Evolutionary conservation across 202 grass and related monocot species (phyloP), one percentile per base, ranked within the genome.

Genomic region (Zoysia matrella): DNA sequence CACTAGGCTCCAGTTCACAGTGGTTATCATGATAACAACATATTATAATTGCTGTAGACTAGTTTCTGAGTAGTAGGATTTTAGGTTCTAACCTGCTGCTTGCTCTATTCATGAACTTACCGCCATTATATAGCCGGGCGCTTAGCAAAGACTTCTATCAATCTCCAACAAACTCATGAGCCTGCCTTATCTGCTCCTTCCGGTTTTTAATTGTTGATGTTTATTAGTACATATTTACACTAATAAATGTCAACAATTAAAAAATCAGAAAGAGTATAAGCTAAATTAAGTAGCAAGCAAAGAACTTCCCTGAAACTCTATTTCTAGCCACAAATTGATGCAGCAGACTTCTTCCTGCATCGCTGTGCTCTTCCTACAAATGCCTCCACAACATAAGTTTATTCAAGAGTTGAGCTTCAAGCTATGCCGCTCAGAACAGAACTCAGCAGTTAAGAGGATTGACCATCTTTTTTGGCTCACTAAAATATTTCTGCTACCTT

Each of bases 1-100:
- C 88, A 36, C 30, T 36, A 36, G 92, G 68, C 7, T 86, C 77
- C 64, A 79, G 45, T 89, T 92, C 12, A 76, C 80, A 6, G 18
- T 83, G 54, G 72, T 74, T 67, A 16, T 61, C 12, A 58, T 2
- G 40, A 54, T 47, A 71, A 63, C 1, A 77, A 11, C 47, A 68
- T 60, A 57, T 46, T 11, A 36, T 13, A 12, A 53, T 53, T 53
- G 15, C 55, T 57, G 13, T 7, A 57, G 55, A 57, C 4, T 57
- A 57, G 14, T 14, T 4, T 57, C 55, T 57, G 15, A n/a, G 15
- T 7, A 16, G 15, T 16, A 16, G 30, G 30, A 36, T 36, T 16
- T 16, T 57, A 57, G 13, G 55, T 4, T 57, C 55, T 57, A 57
- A 57, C 55, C 7, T 57, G 1, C 16, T 57, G 53, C 53, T 56